Evolutionary conservation across 352 stramenopile genomes (phyloP).

Genomic region (Peronospora belbahrii): DNA sequence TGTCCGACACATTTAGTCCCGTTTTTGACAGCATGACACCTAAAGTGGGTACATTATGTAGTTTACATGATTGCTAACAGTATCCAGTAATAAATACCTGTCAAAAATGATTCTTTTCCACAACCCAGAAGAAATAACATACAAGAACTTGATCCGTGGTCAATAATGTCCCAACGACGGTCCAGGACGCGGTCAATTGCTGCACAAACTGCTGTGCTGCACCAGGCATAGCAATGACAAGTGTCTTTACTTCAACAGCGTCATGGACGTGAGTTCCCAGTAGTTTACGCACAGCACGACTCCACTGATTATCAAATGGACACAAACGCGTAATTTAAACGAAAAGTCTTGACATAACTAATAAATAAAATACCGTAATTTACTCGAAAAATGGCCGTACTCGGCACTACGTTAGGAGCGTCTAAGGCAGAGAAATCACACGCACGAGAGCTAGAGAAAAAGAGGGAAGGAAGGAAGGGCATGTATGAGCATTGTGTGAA

Average conservation of each 20-base stretch:
- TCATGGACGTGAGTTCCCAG: constrained; percentile 2
- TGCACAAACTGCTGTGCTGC: constrained; percentile 40
- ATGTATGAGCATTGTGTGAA: background rate
- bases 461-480: background rate
- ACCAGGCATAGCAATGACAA: constrained; percentile 45
- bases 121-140: constrained; percentile 4
- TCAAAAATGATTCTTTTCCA: constrained; percentile 2
- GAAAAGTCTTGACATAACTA: background rate
- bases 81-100: background rate
- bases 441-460: constrained; percentile 36
- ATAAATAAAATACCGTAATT: background rate
- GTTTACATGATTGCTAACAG: constrained; percentile 20
- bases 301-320: constrained; percentile 42
- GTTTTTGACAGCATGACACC: constrained; percentile 40
- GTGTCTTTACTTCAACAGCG: constrained; percentile 20
- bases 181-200: constrained; percentile 39
- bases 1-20: constrained; percentile 19
- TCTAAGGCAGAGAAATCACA: constrained; percentile 27
- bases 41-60: background rate
- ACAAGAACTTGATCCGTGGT: constrained; percentile 45
- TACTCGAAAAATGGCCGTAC: constrained; percentile 57
- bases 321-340: background rate
- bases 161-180: constrained; percentile 39
- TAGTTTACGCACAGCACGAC: constrained; percentile 24
- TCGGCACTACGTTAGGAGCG: constrained; percentile 9